These are phyloP conservation scores for Blastomyces silverae DNA, from an alignment of 2,329 filamentous ascomycete species.

Conservation along the genomic window DNA sequence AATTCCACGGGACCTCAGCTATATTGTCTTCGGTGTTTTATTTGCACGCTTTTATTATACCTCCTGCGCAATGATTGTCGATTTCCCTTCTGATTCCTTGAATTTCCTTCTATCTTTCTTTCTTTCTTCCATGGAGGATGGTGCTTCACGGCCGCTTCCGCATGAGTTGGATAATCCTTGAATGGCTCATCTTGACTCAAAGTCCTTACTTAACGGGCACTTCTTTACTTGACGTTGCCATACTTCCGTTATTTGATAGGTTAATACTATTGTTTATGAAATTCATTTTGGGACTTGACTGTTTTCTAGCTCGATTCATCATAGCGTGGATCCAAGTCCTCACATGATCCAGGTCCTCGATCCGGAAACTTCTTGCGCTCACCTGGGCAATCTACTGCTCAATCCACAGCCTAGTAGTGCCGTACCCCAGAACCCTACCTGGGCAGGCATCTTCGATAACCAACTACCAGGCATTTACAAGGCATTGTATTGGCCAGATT, in stretches of 20 bases:
- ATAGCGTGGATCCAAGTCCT: background rate
- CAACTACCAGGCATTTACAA: background rate
- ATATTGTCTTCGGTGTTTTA: background rate
- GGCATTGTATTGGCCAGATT: background rate
- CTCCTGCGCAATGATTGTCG: constrained; percentile 5
- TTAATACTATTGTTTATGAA: constrained; percentile 2
- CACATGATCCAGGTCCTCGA: background rate
- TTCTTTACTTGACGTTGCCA: background rate
- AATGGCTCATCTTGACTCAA: background rate
- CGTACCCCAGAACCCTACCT: background rate
- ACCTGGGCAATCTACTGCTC: too few species aligned
- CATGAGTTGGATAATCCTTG: background rate
- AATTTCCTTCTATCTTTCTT: background rate
- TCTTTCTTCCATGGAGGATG: background rate
- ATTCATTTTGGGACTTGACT: background rate
- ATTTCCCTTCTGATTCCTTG: background rate
- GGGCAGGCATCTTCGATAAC: background rate
- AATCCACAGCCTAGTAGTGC: background rate
- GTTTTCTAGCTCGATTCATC: background rate
- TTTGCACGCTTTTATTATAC: constrained; percentile 11
- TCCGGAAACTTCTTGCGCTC: constrained; percentile 1
- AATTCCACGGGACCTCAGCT: background rate
- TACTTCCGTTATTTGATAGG: constrained; percentile 1
- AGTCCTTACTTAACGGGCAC: too few species aligned
- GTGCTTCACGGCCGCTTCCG: background rate